phyloP scores from a whole-genome alignment of 2,329 filamentous ascomycete species.

The Pseudogymnoascus sp. region DNA sequence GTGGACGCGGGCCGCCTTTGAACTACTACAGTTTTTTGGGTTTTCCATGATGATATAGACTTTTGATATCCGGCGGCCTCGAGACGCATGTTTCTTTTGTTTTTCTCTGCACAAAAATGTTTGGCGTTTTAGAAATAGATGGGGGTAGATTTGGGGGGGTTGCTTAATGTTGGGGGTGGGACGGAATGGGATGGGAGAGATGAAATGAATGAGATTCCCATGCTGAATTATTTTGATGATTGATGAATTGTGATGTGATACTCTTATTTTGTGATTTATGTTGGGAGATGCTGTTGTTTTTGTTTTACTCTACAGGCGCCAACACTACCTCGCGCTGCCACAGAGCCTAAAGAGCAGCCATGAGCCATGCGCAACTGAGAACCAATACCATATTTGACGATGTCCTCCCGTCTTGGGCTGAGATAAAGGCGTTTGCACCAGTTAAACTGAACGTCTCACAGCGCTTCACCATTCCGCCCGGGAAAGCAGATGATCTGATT shows the following conservation, averaged over 20 bases:
- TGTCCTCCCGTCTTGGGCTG: not conserved
- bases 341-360: not conserved
- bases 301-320: not conserved
- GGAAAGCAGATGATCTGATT: too few species aligned
- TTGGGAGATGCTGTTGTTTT: not conserved
- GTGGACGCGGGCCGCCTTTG: not conserved
- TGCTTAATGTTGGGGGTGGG: not conserved
- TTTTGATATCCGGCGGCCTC: constrained; percentile 8
- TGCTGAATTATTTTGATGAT: not conserved
- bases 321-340: not conserved
- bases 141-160: not conserved
- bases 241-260: not conserved
- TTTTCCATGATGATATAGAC: constrained; percentile 7
- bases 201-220: constrained; percentile 3
- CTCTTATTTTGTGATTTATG: not conserved
- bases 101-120: not conserved
- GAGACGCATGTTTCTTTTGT: constrained; percentile 5
- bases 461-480: too few species aligned
- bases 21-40: constrained; percentile 4
- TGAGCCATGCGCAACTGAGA: not conserved
- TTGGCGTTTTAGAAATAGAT: constrained; percentile 7
- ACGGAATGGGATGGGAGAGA: not conserved
- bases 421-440: not conserved
- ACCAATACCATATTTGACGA: not conserved
- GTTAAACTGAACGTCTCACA: too few species aligned